Evolutionary conservation across 108 stramenopile genomes (phyloP).

Genomic region (Ochromonas danica): DNA sequence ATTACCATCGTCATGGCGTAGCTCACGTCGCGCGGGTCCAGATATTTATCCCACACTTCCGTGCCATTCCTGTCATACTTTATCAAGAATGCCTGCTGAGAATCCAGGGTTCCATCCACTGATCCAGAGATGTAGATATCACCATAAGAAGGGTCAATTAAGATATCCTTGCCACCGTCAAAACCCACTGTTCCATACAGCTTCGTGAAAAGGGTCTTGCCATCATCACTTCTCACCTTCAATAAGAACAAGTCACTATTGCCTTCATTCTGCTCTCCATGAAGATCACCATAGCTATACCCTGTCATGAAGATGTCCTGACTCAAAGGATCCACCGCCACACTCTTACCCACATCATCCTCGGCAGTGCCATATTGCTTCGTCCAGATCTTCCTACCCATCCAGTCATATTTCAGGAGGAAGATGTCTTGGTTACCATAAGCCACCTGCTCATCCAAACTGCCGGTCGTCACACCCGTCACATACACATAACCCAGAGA

Average conservation of each 20-base stretch:
- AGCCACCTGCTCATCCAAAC: no score
- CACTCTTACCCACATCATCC: no score
- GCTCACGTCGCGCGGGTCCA: not conserved
- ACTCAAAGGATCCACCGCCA: no score
- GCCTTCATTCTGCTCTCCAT: conserved; percentile 2
- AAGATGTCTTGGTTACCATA: no score
- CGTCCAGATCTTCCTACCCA: no score
- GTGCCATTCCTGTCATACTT: not conserved
- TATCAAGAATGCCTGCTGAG: not conserved
- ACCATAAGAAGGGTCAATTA: not conserved
- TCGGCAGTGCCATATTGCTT: no score
- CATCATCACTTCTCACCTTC: conserved; percentile 5
- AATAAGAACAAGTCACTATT: no score
- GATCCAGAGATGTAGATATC: conserved; percentile 14
- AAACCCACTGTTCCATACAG: not conserved
- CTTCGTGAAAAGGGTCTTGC: not conserved
- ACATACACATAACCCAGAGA: no score
- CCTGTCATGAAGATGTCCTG: conserved; percentile 9
- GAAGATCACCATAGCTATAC: no score
- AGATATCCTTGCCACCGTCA: not conserved
- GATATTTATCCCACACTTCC: not conserved
- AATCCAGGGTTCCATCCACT: not conserved
- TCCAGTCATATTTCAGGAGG: no score
- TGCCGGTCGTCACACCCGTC: no score
- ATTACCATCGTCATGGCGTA: not conserved